Evolutionary conservation across 257 asterid genomes (phyloP), one percentile per base, ranked within the genome.

Genomic region (Solanum virginianum): DNA sequence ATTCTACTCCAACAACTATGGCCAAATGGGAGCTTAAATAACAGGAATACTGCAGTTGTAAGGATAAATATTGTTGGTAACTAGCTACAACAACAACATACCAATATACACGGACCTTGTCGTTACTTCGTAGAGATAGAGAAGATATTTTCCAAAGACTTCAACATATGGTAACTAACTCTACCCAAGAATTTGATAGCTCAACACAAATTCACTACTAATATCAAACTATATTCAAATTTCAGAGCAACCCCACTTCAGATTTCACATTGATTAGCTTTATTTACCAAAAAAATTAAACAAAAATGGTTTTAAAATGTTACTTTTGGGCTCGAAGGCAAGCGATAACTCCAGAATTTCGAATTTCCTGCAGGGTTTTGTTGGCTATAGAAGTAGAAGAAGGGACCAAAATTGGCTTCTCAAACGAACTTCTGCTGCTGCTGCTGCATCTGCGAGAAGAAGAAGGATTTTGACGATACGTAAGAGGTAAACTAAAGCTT

Each of bases 271-370:
- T 0, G 17, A 51, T 45, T 69, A 74, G 55, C 68, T 26, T 74
- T 2, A 77, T 7, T 11, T 22, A 45, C 54, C 22, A 18, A 49
- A 13, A 45, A 8, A 29, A 54, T 1, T 20, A 18, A 57, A 0
- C 24, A 32, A 9, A 13, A 66, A 15, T 15, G 17, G 49, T 22
- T 0, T 1, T 36, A 39, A 36, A 36, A 36, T 4, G 47, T 77
- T 87, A 93, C 97, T 94, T 93, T 83, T 87, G 90, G 59, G 98
- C 93, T 10, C 98, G 95, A 84, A 95, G 95, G 88, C 98, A 95
- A 86, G 98, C 98, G 57, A 94, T 94, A 11, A 95, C 62, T 66
- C 95, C 95, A 77, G 98, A 92, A 83, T 88, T 86, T 15, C 77
- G 93, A 86, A 94, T 92, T 60, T 91, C 95, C 80, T 66, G 51